Percentiles rank a stretch among this genome's conserved stretches.
phyloP scores from a whole-genome alignment of 2,329 filamentous ascomycete species.

The Ophiostoma ulmi region DNA sequence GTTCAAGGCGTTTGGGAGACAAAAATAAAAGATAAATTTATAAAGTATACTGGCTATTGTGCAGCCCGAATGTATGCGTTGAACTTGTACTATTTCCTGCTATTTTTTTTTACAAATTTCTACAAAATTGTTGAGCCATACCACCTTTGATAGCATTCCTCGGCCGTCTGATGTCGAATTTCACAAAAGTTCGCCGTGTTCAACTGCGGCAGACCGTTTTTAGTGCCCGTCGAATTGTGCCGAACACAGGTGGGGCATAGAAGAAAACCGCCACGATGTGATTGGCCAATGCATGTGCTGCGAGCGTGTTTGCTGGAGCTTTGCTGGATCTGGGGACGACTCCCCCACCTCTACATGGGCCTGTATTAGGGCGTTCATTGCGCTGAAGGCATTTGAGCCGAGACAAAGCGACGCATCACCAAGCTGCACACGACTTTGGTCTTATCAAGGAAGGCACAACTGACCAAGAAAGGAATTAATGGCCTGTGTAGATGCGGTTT shows the following conservation, averaged over 20 bases:
- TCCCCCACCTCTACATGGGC: conserved; percentile 10
- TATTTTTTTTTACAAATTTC: background rate
- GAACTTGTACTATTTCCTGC: background rate
- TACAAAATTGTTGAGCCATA: background rate
- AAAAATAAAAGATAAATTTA: conserved; percentile 18
- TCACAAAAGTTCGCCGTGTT: background rate
- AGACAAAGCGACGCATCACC: conserved; percentile 30
- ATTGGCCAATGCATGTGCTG: conserved; percentile 16
- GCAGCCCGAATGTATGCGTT: background rate
- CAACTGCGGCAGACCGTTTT: background rate
- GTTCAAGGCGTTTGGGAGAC: conserved; percentile 21
- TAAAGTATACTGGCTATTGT: background rate
- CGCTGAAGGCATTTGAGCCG: conserved; percentile 28
- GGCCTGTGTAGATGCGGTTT: background rate
- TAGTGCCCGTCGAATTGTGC: conserved; percentile 16
- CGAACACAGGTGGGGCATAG: conserved; percentile 12
- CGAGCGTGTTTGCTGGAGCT: background rate
- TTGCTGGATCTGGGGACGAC: background rate
- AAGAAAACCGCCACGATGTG: conserved; percentile 1
- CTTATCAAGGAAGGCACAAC: conserved; percentile 21
- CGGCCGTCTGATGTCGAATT: background rate
- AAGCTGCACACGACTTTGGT: background rate
- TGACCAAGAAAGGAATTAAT: conserved; percentile 7
- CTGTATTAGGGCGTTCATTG: background rate
- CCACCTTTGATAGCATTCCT: background rate